These are phyloP conservation scores for Echium plantagineum DNA, from an alignment of 257 asterid species.

Conservation along the genomic window DNA sequence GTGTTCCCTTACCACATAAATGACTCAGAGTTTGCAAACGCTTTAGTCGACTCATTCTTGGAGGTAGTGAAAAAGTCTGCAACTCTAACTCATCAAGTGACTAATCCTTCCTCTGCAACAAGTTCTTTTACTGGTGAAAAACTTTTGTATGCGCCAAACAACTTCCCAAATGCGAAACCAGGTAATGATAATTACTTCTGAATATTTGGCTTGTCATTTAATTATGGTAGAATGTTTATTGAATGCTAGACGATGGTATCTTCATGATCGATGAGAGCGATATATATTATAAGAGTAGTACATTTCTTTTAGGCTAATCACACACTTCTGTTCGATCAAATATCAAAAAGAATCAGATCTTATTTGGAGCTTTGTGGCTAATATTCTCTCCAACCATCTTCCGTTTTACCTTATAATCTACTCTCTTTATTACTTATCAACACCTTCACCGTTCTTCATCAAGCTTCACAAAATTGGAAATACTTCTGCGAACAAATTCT, in stretches of 20 bases:
- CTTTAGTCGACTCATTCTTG: slow-evolving; percentile 70
- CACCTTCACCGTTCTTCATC: neutral
- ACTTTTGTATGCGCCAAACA: slow-evolving; percentile 40
- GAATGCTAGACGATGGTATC: neutral
- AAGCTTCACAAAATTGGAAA: neutral
- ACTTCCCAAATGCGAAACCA: slow-evolving; percentile 83
- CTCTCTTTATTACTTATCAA: neutral
- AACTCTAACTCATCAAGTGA: slow-evolving; percentile 24
- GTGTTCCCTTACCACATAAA: slow-evolving; percentile 71
- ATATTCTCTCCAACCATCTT: no score
- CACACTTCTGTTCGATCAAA: neutral
- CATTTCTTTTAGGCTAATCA: neutral
- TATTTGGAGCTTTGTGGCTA: neutral
- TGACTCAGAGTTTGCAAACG: slow-evolving; percentile 72
- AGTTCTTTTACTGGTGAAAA: slow-evolving; percentile 14
- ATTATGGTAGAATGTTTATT: neutral
- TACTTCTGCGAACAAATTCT: no score
- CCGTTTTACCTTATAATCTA: no score
- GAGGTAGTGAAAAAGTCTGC: slow-evolving; percentile 29
- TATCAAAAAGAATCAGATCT: neutral
- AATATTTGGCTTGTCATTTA: neutral
- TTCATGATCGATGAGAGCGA: neutral
- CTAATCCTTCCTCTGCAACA: slow-evolving; percentile 18
- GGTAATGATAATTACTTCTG: slow-evolving; percentile 27
- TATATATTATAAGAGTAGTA: no score